A percentile compares a stretch with the other conserved stretches of the same genome.
Conservation (phyloP, 257 asterid genomes). For the Thymus quinquecostatus region DNA sequence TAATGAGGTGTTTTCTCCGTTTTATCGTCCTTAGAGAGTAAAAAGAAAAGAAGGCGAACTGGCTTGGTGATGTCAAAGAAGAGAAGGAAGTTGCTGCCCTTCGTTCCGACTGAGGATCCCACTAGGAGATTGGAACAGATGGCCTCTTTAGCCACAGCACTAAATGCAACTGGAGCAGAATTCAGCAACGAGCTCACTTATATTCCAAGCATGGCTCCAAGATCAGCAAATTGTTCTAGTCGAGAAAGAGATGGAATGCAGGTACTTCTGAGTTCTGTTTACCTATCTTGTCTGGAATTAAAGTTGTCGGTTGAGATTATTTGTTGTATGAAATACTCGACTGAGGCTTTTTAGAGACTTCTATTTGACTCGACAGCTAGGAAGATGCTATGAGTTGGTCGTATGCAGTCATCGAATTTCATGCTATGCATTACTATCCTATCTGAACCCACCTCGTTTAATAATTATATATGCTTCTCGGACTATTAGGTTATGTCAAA, state of each 20-base stretch:
- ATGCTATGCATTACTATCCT: no score
- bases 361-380: not conserved
- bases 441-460: not conserved
- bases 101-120: slow-evolving; percentile 69
- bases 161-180: slow-evolving; percentile 67
- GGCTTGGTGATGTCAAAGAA: slow-evolving; percentile 59
- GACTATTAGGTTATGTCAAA: slow-evolving; percentile 57
- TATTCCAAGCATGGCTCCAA: slow-evolving; percentile 74
- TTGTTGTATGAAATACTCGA: not conserved
- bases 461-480: not conserved
- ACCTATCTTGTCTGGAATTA: slow-evolving; percentile 7
- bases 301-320: slow-evolving; percentile 2
- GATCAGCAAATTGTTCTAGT: slow-evolving; percentile 67
- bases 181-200: slow-evolving; percentile 80
- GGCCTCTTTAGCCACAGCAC: slow-evolving; percentile 89
- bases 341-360: not conserved
- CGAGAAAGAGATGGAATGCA: slow-evolving; percentile 89
- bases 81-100: slow-evolving; percentile 71
- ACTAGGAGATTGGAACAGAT: slow-evolving; percentile 74
- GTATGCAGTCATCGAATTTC: not conserved
- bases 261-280: slow-evolving; percentile 43
- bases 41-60: slow-evolving; percentile 59
- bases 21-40: slow-evolving; percentile 44
- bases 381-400: not conserved
- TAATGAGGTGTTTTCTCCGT: slow-evolving; percentile 7